Evolutionary conservation across 768 basidiomycete species (phyloP).

Genomic region (Paxillus rubicundulus): DNA sequence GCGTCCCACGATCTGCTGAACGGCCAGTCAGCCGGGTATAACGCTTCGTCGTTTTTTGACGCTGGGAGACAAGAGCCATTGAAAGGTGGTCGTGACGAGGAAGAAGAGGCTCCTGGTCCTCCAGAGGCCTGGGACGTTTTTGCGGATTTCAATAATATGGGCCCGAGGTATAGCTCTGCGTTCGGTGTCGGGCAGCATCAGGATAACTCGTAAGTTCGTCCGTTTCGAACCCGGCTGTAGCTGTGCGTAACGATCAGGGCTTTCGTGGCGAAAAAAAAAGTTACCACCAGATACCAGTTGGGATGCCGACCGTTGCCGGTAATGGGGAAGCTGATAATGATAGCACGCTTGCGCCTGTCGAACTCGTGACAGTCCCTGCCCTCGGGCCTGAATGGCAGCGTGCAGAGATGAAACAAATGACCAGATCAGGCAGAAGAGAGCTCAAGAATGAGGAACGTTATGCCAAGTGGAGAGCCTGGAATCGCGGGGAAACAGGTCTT

Average conservation of each 20-base stretch:
- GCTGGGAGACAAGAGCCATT: slow-evolving; percentile 72
- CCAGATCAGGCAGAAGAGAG: slow-evolving; percentile 66
- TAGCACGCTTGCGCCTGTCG: slow-evolving; percentile 51
- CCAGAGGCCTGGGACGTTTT: slow-evolving; percentile 72
- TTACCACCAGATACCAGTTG: slow-evolving; percentile 44
- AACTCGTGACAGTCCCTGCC: slow-evolving; percentile 90
- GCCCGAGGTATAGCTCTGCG: slow-evolving; percentile 70
- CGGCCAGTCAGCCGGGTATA: slow-evolving; percentile 68
- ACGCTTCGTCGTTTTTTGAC: slow-evolving; percentile 63
- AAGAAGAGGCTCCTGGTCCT: slow-evolving; percentile 40
- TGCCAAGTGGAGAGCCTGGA: slow-evolving; percentile 72
- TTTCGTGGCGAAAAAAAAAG: slow-evolving; percentile 24
- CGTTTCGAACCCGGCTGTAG: not conserved
- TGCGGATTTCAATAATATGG: slow-evolving; percentile 86
- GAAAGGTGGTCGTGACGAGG: slow-evolving; percentile 76
- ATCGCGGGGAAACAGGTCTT: slow-evolving; percentile 73
- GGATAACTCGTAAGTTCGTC: slow-evolving; percentile 45
- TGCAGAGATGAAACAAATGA: slow-evolving; percentile 74
- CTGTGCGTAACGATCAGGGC: slow-evolving; percentile 4
- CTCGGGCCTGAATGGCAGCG: slow-evolving; percentile 89
- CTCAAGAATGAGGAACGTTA: slow-evolving; percentile 50
- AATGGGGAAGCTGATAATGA: slow-evolving; percentile 40
- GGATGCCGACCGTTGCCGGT: slow-evolving; percentile 17
- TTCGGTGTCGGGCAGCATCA: slow-evolving; percentile 44
- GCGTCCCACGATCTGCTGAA: slow-evolving; percentile 49